Evolutionary conservation across 306 rosid species (phyloP).

Genomic region (Lathyrus tuberosus): DNA sequence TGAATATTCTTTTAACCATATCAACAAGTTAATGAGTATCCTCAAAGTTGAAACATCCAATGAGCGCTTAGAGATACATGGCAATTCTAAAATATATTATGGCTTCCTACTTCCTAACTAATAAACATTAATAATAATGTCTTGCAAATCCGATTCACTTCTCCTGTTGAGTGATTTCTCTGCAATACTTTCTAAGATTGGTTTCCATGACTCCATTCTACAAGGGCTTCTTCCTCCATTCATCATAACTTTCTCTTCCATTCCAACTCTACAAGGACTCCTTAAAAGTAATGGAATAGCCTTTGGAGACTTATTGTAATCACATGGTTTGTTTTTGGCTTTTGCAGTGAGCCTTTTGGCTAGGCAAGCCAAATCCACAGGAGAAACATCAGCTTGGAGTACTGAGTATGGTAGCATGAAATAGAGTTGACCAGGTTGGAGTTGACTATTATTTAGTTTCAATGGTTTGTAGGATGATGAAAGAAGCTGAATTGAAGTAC

Average conservation of each 20-base stretch:
- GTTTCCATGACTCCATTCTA: constrained; percentile 63
- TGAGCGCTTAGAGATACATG: no score
- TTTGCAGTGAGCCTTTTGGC: constrained; percentile 54
- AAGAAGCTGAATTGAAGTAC: constrained; percentile 69
- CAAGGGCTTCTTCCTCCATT: constrained; percentile 42
- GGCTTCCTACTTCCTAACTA: no score
- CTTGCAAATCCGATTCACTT: constrained; percentile 56
- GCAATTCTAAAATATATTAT: no score
- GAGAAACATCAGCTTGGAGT: constrained; percentile 65
- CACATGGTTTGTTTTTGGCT: constrained; percentile 46
- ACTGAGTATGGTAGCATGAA: constrained; percentile 70
- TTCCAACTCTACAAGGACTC: constrained; percentile 46
- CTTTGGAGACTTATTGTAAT: constrained; percentile 21
- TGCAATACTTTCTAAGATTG: constrained; percentile 64
- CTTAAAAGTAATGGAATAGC: constrained; percentile 20
- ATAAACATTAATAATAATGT: no score
- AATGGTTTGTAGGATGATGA: constrained; percentile 51
- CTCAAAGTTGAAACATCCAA: no score
- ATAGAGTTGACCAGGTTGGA: constrained; percentile 67
- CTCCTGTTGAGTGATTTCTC: constrained; percentile 54
- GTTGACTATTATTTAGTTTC: constrained; percentile 47
- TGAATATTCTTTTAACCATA: no score
- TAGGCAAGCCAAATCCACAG: constrained; percentile 61
- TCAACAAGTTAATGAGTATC: no score
- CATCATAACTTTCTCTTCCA: constrained; percentile 25